Percentiles rank a stretch among this genome's conserved stretches.
Evolutionary conservation across 176 grass and related monocot genomes (phyloP).

Genomic region (Musa troglodytarum): DNA sequence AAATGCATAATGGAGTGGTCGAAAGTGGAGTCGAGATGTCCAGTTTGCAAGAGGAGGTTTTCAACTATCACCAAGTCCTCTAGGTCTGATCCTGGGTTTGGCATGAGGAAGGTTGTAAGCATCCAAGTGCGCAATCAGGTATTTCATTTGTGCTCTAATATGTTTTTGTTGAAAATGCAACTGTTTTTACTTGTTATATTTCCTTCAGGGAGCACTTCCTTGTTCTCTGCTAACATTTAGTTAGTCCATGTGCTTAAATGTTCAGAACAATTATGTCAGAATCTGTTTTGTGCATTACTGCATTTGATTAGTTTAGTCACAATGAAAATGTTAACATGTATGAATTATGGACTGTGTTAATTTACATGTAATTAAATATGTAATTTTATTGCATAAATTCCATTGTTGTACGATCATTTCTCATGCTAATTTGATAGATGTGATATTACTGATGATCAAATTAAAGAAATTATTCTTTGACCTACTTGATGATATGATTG

Average conservation of each 20-base stretch:
- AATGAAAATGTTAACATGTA: background rate
- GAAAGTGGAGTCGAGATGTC: conserved; percentile 84
- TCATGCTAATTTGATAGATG: too few relatives aligned
- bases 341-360: background rate
- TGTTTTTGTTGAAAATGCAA: conserved; percentile 5
- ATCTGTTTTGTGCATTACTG: background rate
- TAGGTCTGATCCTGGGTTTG: conserved; percentile 42
- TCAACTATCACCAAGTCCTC: conserved; percentile 78
- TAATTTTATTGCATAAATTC: too few relatives aligned
- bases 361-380: too few relatives aligned
- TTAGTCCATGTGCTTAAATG: background rate
- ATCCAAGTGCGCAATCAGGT: conserved; percentile 89
- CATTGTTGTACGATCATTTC: too few relatives aligned
- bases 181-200: conserved; percentile 13
- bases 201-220: background rate
- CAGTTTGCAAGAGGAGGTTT: conserved; percentile 80
- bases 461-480: too few relatives aligned
- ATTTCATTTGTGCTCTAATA: conserved; percentile 24
- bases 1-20: conserved; percentile 88
- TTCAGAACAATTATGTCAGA: background rate
- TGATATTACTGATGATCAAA: too few relatives aligned
- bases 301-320: background rate
- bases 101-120: conserved; percentile 45
- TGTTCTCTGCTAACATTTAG: background rate
- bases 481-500: too few relatives aligned